phyloP scores from a whole-genome alignment of 2,329 filamentous ascomycete genomes.

The Epicoccum sorghinum region DNA sequence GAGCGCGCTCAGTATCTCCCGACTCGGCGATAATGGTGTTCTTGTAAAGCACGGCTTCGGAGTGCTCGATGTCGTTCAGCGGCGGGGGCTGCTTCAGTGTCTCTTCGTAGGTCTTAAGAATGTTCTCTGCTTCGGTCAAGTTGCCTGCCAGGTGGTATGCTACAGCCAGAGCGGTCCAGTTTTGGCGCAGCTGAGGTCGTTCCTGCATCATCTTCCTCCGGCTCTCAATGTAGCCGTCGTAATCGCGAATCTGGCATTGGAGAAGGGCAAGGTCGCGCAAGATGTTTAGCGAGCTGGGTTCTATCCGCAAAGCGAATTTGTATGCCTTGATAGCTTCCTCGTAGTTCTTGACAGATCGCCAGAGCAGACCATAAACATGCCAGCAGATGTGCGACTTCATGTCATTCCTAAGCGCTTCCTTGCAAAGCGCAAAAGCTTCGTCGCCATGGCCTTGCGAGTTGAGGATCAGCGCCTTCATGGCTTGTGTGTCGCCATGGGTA shows the following conservation, averaged over 20 bases:
- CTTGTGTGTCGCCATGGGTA: slow-evolving; percentile 96
- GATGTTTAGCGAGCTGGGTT: slow-evolving; percentile 94
- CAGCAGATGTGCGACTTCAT: slow-evolving; percentile 99
- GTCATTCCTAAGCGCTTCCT: slow-evolving; percentile 88
- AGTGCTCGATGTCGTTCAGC: slow-evolving; percentile 85
- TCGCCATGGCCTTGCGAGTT: slow-evolving; percentile 91
- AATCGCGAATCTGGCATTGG: slow-evolving; percentile 96
- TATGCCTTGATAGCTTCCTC: slow-evolving; percentile 99
- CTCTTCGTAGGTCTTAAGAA: slow-evolving; percentile 89
- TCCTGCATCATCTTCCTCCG: slow-evolving; percentile 86
- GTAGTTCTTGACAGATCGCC: slow-evolving; percentile 94
- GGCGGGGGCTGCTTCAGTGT: slow-evolving; percentile 82
- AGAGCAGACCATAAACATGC: slow-evolving; percentile 97
- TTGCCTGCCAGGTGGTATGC: slow-evolving; percentile 92
- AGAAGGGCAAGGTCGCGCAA: slow-evolving; percentile 91
- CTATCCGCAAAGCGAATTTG: slow-evolving; percentile 89
- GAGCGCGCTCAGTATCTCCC: slow-evolving; percentile 79
- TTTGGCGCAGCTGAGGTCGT: slow-evolving; percentile 80
- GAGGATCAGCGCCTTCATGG: slow-evolving; percentile 98
- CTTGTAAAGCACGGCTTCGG: slow-evolving; percentile 93
- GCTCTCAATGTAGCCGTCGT: slow-evolving; percentile 89
- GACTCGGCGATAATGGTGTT: slow-evolving; percentile 92
- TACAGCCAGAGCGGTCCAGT: slow-evolving; percentile 96
- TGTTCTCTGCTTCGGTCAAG: slow-evolving; percentile 83
- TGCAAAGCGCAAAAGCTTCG: slow-evolving; percentile 92